Percentiles rank a stretch among this genome's conserved stretches.
Evolutionary conservation across 1,284 basidiomycete species (phyloP).

Genomic region (Mycocalia duriaeana): DNA sequence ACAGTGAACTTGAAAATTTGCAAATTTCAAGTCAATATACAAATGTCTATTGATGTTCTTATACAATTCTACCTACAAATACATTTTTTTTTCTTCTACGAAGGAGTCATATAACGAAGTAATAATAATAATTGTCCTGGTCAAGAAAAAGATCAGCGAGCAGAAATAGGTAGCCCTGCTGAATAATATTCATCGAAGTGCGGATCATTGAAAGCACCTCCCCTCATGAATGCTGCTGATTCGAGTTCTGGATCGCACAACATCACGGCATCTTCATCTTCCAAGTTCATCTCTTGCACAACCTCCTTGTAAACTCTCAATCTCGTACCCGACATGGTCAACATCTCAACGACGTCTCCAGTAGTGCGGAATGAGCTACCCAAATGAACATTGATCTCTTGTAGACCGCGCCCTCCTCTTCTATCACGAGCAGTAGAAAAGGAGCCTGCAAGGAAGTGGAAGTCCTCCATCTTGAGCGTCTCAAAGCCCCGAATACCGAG

Average conservation of each 20-base stretch:
- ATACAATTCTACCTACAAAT: no score
- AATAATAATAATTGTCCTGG: no score
- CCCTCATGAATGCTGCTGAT: conserved; percentile 23
- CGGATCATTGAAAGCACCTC: conserved; percentile 34
- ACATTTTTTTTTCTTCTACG: no score
- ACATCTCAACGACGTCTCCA: conserved; percentile 15
- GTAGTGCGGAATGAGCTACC: conserved; percentile 12
- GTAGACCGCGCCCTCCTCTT: conserved; percentile 18
- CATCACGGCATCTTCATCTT: conserved; percentile 18
- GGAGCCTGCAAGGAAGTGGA: conserved; percentile 19
- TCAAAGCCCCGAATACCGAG: conserved; percentile 23
- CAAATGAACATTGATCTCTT: conserved; percentile 27
- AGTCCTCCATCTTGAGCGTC: conserved; percentile 16
- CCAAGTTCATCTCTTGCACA: no score
- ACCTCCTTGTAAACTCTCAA: conserved; percentile 22
- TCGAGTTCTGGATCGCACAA: conserved; percentile 15
- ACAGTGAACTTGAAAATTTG: no score
- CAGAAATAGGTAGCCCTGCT: not conserved
- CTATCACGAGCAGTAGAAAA: conserved; percentile 20
- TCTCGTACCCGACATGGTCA: conserved; percentile 15
- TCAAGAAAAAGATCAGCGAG: not conserved
- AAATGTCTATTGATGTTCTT: no score
- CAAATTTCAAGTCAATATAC: no score
- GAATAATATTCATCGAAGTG: conserved; percentile 30
- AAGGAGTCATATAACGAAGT: no score